Percentiles rank a stretch among this genome's conserved stretches.
Conservation (phyloP, 306 rosid genomes). For the Cucumis cinereus region DNA sequence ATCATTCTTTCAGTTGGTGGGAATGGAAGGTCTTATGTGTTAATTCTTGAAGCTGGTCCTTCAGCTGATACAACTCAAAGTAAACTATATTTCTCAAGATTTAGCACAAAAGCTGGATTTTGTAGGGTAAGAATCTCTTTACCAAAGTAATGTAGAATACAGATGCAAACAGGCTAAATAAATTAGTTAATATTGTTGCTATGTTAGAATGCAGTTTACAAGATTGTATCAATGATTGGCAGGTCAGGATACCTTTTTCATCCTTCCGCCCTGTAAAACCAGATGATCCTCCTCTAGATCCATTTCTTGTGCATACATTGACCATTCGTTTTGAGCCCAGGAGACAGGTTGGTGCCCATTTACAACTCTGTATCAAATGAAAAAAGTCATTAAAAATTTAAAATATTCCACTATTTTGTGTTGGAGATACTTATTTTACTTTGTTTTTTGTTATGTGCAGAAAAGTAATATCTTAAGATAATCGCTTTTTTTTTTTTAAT, state of each 20-base stretch:
- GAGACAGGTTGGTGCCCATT: constrained; percentile 53
- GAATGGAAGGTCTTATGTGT: constrained; percentile 78
- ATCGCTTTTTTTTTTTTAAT: neutral
- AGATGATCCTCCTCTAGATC: constrained; percentile 80
- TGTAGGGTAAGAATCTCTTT: constrained; percentile 51
- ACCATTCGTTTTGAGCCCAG: constrained; percentile 97
- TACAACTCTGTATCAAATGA: constrained; percentile 9
- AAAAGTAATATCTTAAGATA: neutral
- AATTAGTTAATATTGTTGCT: neutral
- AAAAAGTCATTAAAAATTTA: neutral
- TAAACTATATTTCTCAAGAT: constrained; percentile 71
- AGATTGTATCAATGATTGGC: constrained; percentile 18
- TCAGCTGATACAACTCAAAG: constrained; percentile 64
- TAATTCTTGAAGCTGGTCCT: constrained; percentile 92
- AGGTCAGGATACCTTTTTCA: constrained; percentile 92
- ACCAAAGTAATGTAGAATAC: neutral
- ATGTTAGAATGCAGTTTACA: neutral
- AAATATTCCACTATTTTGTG: neutral
- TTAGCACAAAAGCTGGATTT: constrained; percentile 88
- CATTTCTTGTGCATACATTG: constrained; percentile 86
- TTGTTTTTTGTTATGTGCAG: neutral
- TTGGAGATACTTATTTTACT: neutral
- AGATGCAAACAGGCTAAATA: neutral
- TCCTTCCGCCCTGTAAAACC: constrained; percentile 89
- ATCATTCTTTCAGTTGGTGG: constrained; percentile 94